These are phyloP conservation scores for Euclidium syriacum DNA, from an alignment of 345 rosid species.

Conservation along the genomic window DNA sequence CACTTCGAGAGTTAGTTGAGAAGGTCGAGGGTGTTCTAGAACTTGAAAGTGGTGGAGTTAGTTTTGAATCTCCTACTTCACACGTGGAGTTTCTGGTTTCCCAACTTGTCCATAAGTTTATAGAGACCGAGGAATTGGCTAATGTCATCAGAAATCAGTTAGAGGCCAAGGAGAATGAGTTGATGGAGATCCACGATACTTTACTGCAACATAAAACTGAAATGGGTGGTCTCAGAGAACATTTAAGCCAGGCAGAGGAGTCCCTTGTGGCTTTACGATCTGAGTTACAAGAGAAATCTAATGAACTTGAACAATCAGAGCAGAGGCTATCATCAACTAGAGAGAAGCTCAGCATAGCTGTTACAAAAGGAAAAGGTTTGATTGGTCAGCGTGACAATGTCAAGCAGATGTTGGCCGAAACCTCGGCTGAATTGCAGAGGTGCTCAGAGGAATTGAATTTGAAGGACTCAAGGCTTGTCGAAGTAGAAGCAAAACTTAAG, in stretches of 20 bases:
- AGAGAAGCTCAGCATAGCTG: slow-evolving; percentile 97
- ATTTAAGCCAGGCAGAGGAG: slow-evolving; percentile 48
- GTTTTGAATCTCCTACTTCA: slow-evolving; percentile 36
- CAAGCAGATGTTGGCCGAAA: slow-evolving; percentile 69
- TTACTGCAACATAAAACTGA: slow-evolving; percentile 58
- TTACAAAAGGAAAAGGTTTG: slow-evolving; percentile 91
- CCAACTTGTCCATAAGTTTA: slow-evolving; percentile 58
- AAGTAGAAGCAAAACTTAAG: slow-evolving; percentile 69
- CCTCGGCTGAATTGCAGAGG: slow-evolving; percentile 67
- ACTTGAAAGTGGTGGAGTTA: slow-evolving; percentile 36
- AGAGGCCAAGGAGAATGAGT: slow-evolving; percentile 43
- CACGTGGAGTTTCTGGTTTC: slow-evolving; percentile 58
- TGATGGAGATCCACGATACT: slow-evolving; percentile 47
- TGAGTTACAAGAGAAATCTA: slow-evolving; percentile 51
- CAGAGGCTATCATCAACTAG: slow-evolving; percentile 73
- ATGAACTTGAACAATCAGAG: slow-evolving; percentile 80
- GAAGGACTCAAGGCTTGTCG: slow-evolving; percentile 65
- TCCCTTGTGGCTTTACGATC: slow-evolving; percentile 39
- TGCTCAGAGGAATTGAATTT: slow-evolving; percentile 64
- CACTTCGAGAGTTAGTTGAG: slow-evolving; percentile 48
- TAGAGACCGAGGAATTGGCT: slow-evolving; percentile 42
- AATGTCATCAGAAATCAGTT: slow-evolving; percentile 34
- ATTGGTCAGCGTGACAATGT: slow-evolving; percentile 76
- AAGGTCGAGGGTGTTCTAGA: slow-evolving; percentile 54
- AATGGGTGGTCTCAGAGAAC: slow-evolving; percentile 47